Percentiles rank a stretch among this genome's conserved stretches.
Conservation (phyloP, 495 filamentous ascomycete genomes). For the Chaetomium fimeti region DNA sequence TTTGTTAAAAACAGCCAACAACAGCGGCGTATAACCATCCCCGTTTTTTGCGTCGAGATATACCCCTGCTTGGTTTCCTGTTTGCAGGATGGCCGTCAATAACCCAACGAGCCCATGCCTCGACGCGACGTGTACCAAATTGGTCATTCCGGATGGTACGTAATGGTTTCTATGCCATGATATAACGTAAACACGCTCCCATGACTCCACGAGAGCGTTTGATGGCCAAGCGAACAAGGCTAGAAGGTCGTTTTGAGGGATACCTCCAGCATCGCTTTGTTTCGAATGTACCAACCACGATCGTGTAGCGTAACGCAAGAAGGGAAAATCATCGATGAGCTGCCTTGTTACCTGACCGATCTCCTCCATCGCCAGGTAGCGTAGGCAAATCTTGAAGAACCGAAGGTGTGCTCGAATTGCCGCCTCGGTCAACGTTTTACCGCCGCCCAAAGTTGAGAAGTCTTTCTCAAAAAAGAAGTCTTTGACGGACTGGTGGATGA, state of each 20-base stretch:
- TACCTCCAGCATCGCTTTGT: slow-evolving; percentile 13
- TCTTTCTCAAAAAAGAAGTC: slow-evolving; percentile 39
- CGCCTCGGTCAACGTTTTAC: slow-evolving; percentile 2
- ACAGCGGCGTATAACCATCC: slow-evolving; percentile 11
- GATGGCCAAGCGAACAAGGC: slow-evolving; percentile 11
- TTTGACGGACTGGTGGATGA: slow-evolving; percentile 46
- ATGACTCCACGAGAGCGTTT: background rate
- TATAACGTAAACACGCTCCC: background rate
- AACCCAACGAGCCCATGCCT: slow-evolving; percentile 12
- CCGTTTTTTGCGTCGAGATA: slow-evolving; percentile 9
- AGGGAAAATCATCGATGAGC: slow-evolving; percentile 6
- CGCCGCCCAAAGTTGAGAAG: slow-evolving; percentile 19
- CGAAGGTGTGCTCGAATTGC: slow-evolving; percentile 27
- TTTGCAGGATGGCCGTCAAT: background rate
- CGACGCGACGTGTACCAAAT: slow-evolving; percentile 16
- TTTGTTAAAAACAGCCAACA: slow-evolving; percentile 3
- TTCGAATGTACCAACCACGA: slow-evolving; percentile 20
- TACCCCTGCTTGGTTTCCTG: background rate
- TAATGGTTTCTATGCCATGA: background rate
- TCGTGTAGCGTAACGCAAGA: slow-evolving; percentile 20
- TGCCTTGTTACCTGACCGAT: slow-evolving; percentile 8
- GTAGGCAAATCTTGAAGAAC: slow-evolving; percentile 28
- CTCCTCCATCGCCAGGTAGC: slow-evolving; percentile 20
- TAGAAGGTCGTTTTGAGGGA: slow-evolving; percentile 20
- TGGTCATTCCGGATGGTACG: background rate